A percentile compares a stretch with the other conserved stretches of the same genome.
Conservation (phyloP, 2,329 filamentous ascomycete species). For the Esteya vermicola region DNA sequence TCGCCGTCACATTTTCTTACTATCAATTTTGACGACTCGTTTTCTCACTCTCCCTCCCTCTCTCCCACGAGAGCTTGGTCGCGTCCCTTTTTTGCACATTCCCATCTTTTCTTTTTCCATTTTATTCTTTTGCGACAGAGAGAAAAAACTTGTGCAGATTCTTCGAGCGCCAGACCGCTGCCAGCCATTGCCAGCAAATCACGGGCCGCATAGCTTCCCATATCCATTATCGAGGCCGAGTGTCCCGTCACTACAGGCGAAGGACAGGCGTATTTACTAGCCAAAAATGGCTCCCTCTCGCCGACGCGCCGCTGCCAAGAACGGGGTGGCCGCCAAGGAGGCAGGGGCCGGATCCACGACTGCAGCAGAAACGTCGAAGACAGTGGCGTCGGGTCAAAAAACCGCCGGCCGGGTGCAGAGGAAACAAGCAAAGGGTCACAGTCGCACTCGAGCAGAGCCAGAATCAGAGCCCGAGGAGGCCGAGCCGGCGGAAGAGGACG, state of each 20-base stretch:
- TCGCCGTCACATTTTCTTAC: too few relatives aligned
- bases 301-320: constrained; percentile 10
- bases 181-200: too few relatives aligned
- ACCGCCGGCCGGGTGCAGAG: constrained; percentile 2
- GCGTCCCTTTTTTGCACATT: background rate
- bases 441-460: background rate
- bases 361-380: background rate
- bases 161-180: background rate
- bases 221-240: too few relatives aligned
- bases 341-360: too few relatives aligned
- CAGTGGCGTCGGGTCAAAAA: background rate
- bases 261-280: background rate
- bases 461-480: background rate
- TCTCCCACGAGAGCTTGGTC: background rate
- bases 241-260: background rate
- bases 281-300: constrained; percentile 9
- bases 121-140: background rate
- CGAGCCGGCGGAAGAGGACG: background rate
- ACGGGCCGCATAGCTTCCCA: too few relatives aligned
- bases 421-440: background rate
- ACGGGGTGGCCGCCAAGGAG: constrained; percentile 4
- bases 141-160: background rate
- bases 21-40: too few relatives aligned
- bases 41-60: background rate
- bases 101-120: background rate